These are phyloP conservation scores for Sanguinoderma infundibulare DNA, from an alignment of 1,284 basidiomycete genomes.

Conservation along the genomic window DNA sequence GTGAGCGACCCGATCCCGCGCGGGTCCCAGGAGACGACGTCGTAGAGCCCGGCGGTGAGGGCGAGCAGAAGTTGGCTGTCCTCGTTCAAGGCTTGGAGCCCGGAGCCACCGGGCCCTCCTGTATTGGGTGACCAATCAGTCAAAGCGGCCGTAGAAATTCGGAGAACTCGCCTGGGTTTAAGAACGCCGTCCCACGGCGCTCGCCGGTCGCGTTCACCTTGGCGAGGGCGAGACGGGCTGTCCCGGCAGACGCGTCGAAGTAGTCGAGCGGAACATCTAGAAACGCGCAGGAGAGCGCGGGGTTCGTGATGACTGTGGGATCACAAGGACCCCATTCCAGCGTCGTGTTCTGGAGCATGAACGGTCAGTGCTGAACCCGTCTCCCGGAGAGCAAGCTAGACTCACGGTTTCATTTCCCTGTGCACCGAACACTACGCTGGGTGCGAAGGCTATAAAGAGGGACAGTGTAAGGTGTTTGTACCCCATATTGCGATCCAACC, in stretches of 20 bases:
- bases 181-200: slow-evolving; percentile 12
- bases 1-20: slow-evolving; percentile 17
- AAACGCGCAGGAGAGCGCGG: slow-evolving; percentile 7
- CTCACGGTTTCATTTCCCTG: too few species aligned
- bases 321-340: slow-evolving; percentile 16
- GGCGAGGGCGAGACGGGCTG: slow-evolving; percentile 6
- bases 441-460: too few species aligned
- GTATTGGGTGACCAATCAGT: too few species aligned
- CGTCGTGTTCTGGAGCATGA: not conserved
- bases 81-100: not conserved
- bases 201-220: slow-evolving; percentile 15
- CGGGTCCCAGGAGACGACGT: slow-evolving; percentile 18
- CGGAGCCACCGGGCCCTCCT: slow-evolving; percentile 15
- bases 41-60: slow-evolving; percentile 9
- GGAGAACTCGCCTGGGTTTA: slow-evolving; percentile 16
- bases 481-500: too few species aligned
- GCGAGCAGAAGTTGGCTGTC: not conserved
- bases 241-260: slow-evolving; percentile 8
- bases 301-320: slow-evolving; percentile 1
- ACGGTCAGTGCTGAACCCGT: too few species aligned
- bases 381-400: too few species aligned
- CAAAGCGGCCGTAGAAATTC: not conserved
- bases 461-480: too few species aligned
- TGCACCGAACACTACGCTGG: too few species aligned
- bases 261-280: slow-evolving; percentile 22